phyloP scores from a whole-genome alignment of 345 rosid species.

The Camelina hispida region DNA sequence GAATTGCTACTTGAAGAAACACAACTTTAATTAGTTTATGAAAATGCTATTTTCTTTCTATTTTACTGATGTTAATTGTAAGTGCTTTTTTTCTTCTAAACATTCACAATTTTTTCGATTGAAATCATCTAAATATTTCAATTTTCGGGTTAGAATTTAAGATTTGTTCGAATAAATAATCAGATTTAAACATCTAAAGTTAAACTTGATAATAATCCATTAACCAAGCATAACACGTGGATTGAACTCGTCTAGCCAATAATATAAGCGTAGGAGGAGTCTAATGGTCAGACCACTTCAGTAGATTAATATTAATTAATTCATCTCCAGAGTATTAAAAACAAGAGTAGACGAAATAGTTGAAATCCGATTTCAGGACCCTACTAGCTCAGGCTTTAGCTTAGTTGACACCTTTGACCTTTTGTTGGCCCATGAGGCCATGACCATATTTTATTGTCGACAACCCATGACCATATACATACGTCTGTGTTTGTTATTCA shows the following conservation, averaged over 20 bases:
- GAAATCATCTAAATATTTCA: background rate
- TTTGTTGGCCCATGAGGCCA: conserved; percentile 19
- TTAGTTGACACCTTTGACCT: conserved; percentile 39
- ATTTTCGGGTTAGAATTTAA: background rate
- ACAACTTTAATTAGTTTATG: background rate
- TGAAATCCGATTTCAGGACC: conserved; percentile 18
- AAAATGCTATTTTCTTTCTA: background rate
- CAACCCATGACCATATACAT: conserved; percentile 17
- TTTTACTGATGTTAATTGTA: background rate
- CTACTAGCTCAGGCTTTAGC: conserved; percentile 37
- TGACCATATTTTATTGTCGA: conserved; percentile 19
- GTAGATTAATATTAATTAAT: conserved; percentile 1
- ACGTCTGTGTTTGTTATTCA: background rate
- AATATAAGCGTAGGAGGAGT: background rate
- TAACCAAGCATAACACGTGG: background rate
- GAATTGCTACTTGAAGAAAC: background rate
- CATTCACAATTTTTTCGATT: background rate
- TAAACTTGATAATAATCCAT: background rate
- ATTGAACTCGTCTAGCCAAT: background rate
- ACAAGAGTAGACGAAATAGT: conserved; percentile 15
- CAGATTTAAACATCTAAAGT: background rate
- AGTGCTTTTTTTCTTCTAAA: too few relatives aligned
- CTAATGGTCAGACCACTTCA: conserved; percentile 5
- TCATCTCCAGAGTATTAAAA: conserved; percentile 5
- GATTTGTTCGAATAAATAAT: background rate